These are phyloP conservation scores for Drosera capensis DNA, from an alignment of 148 eudicot genomes.

Conservation along the genomic window DNA sequence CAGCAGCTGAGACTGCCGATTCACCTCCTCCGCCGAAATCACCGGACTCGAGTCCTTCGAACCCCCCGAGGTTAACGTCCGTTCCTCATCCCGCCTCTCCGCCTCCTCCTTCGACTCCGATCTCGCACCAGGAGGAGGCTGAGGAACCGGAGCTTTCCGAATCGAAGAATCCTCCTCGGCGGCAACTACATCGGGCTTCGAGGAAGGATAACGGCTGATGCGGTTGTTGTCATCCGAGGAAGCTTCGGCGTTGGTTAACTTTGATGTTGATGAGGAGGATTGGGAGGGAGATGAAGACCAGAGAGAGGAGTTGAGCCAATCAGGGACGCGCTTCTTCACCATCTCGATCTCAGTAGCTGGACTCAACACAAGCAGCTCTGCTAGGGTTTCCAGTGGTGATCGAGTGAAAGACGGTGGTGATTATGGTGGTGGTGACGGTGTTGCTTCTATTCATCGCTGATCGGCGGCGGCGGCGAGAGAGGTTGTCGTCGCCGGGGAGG, in stretches of 20 bases:
- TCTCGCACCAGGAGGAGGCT: slow-evolving; percentile 16
- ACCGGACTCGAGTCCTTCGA: too few species aligned
- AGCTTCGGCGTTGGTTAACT: too few species aligned
- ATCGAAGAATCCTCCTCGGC: slow-evolving; percentile 2
- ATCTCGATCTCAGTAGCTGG: slow-evolving; percentile 20
- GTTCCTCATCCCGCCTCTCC: slow-evolving; percentile 22
- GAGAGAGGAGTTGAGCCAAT: slow-evolving; percentile 87
- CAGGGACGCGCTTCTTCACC: slow-evolving; percentile 58
- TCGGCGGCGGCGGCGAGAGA: neutral
- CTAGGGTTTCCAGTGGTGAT: too few species aligned
- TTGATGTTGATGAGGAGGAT: too few species aligned
- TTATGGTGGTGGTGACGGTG: neutral
- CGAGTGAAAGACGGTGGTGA: too few species aligned
- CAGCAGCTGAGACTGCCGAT: slow-evolving; percentile 70
- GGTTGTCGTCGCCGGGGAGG: neutral
- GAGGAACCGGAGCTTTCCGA: slow-evolving; percentile 9
- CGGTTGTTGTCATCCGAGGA: slow-evolving; percentile 6
- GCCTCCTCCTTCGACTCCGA: slow-evolving; percentile 23
- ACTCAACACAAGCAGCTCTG: too few species aligned
- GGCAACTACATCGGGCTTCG: slow-evolving; percentile 4
- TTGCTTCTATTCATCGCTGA: neutral
- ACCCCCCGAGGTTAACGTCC: neutral
- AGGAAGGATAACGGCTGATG: slow-evolving; percentile 8
- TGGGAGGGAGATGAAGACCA: slow-evolving; percentile 52
- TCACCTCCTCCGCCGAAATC: slow-evolving; percentile 36